These are phyloP conservation scores for Rhizopus arrhizus DNA, from an alignment of 371 early-diverging fungal genomes.

Conservation along the genomic window DNA sequence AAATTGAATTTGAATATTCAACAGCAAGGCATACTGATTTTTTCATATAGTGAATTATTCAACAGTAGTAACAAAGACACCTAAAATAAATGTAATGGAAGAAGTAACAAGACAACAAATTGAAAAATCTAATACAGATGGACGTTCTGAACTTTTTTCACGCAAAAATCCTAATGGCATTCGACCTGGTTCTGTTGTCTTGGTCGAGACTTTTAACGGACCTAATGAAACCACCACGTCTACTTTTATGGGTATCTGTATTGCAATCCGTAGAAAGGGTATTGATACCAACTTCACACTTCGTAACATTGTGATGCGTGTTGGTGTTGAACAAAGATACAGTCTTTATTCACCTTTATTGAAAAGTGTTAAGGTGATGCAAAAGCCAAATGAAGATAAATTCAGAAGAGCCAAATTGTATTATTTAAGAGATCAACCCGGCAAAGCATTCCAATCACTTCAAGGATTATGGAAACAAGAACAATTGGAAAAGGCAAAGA, in stretches of 20 bases:
- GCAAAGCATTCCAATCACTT: constrained; percentile 67
- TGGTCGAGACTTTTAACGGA: constrained; percentile 74
- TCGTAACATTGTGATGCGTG: constrained; percentile 78
- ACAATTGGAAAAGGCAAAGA: constrained; percentile 37
- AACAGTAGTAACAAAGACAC: constrained; percentile 43
- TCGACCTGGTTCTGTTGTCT: constrained; percentile 70
- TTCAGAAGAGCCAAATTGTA: constrained; percentile 80
- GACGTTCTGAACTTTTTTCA: constrained; percentile 61
- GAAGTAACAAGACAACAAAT: constrained; percentile 63
- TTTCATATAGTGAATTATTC: constrained; percentile 7
- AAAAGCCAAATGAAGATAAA: constrained; percentile 59
- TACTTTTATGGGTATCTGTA: constrained; percentile 78
- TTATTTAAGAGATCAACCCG: constrained; percentile 80
- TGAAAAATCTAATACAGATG: constrained; percentile 61
- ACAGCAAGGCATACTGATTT: not conserved
- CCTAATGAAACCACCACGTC: constrained; percentile 68
- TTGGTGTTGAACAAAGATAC: constrained; percentile 84
- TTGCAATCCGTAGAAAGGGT: constrained; percentile 80
- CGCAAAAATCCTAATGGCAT: constrained; percentile 58
- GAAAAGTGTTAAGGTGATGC: constrained; percentile 73
- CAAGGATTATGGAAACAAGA: constrained; percentile 61
- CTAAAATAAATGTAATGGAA: constrained; percentile 72
- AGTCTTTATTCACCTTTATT: constrained; percentile 83
- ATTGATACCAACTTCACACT: constrained; percentile 78
- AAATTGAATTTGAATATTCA: not conserved